A percentile compares a stretch with the other conserved stretches of the same genome.
Evolutionary conservation across 495 filamentous ascomycete genomes (phyloP).

Genomic region (Daldinia vernicosa): DNA sequence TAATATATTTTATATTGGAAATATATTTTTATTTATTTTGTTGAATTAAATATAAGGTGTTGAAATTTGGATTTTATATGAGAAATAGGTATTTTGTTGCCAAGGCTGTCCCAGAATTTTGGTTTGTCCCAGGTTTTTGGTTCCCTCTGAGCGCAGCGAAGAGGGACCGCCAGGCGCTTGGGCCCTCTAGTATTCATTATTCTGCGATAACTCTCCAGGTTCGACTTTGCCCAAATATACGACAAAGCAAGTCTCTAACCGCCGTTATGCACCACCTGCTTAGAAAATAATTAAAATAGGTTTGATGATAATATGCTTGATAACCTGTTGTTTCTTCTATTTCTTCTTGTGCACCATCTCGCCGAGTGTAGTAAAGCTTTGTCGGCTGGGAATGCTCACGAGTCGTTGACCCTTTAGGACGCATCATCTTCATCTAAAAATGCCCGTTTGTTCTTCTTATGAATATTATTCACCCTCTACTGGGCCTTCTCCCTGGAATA

Average conservation of each 20-base stretch:
- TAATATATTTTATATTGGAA: too few species aligned
- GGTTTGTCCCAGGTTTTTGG: too few species aligned
- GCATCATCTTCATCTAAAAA: slow-evolving; percentile 1
- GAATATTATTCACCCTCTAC: slow-evolving; percentile 8
- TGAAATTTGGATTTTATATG: too few species aligned
- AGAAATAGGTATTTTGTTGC: too few species aligned
- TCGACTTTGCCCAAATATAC: background rate
- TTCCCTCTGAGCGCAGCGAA: too few species aligned
- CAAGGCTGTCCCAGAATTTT: too few species aligned
- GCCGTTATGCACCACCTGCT: background rate
- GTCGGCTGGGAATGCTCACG: slow-evolving; percentile 3
- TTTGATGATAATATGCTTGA: slow-evolving; percentile 11
- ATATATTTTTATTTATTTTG: too few species aligned
- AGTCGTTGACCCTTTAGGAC: slow-evolving; percentile 3
- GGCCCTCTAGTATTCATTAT: too few species aligned
- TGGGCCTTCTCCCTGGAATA: slow-evolving; percentile 13
- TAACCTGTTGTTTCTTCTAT: slow-evolving; percentile 8
- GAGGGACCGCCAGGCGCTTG: too few species aligned
- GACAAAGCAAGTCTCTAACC: slow-evolving; percentile 9
- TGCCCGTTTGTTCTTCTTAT: background rate
- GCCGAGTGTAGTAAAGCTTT: slow-evolving; percentile 13
- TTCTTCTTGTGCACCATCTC: background rate
- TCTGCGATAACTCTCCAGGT: slow-evolving; percentile 8
- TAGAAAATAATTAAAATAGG: slow-evolving; percentile 5
- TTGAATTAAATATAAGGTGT: too few species aligned